Conservation (phyloP, 2,329 filamentous ascomycete species). For the Plenodomus tracheiphilus region DNA sequence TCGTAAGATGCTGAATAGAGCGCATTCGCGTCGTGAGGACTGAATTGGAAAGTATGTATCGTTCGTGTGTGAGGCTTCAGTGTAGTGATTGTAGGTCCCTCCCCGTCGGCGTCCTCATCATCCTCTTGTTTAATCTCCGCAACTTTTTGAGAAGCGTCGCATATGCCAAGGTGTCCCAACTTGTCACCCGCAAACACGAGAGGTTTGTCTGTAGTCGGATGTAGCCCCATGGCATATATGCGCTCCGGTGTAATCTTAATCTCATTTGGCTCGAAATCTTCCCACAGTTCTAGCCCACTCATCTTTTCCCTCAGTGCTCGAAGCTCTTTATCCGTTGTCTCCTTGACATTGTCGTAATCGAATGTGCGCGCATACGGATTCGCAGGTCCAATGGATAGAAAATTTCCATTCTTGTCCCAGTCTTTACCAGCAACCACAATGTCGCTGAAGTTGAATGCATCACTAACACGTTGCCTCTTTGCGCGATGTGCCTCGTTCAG, state of each 20-base stretch:
- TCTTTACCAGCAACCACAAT: conserved; percentile 79
- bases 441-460: conserved; percentile 72
- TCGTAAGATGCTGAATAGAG: conserved; percentile 91
- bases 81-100: conserved; percentile 80
- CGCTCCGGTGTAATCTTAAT: conserved; percentile 27
- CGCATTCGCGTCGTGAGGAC: conserved; percentile 70
- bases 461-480: conserved; percentile 67
- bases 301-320: conserved; percentile 75
- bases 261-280: conserved; percentile 77
- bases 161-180: conserved; percentile 84
- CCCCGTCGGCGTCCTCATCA: conserved; percentile 64
- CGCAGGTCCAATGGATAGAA: conserved; percentile 70
- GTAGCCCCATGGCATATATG: conserved; percentile 79
- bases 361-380: conserved; percentile 85
- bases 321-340: conserved; percentile 76
- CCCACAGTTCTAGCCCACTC: conserved; percentile 76
- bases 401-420: conserved; percentile 69
- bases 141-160: conserved; percentile 78
- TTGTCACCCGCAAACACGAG: conserved; percentile 95
- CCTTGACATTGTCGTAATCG: conserved; percentile 76
- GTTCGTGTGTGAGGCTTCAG: conserved; percentile 90
- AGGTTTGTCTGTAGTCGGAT: conserved; percentile 83
- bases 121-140: conserved; percentile 59
- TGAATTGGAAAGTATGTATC: conserved; percentile 81
- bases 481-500: conserved; percentile 60